Evolutionary conservation across 179 eudicot species (phyloP).

Genomic region (Nepenthes alata): DNA sequence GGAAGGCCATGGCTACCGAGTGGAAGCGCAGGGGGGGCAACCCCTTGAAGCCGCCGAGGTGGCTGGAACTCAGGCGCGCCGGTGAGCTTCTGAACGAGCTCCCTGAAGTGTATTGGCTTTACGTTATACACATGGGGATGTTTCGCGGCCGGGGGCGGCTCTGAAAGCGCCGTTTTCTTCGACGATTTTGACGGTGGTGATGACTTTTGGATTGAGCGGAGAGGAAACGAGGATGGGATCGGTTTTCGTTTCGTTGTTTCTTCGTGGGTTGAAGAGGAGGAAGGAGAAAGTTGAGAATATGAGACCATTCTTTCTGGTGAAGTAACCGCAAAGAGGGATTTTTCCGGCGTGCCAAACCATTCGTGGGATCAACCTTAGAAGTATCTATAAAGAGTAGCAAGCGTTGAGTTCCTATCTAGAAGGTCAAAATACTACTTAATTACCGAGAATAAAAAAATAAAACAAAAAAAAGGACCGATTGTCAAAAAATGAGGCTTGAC

Average conservation of each 20-base stretch:
- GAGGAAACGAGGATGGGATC: slow-evolving; percentile 1
- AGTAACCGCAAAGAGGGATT: too few species aligned
- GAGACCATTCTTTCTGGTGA: too few species aligned
- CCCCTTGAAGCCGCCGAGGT: slow-evolving; percentile 25
- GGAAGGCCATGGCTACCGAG: slow-evolving; percentile 4
- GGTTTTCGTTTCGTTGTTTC: background rate
- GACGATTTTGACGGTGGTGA: slow-evolving; percentile 13
- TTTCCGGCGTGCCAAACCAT: too few species aligned
- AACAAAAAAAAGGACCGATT: too few species aligned
- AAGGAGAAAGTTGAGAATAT: too few species aligned
- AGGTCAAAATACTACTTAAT: too few species aligned
- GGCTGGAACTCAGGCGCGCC: slow-evolving; percentile 15
- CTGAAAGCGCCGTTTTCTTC: slow-evolving; percentile 8
- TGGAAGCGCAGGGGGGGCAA: slow-evolving; percentile 42
- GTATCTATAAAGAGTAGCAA: too few species aligned
- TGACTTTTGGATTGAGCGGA: slow-evolving; percentile 22
- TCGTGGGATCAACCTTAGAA: too few species aligned
- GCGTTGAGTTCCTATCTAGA: too few species aligned
- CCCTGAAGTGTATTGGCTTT: slow-evolving; percentile 13
- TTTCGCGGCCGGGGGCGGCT: slow-evolving; percentile 22
- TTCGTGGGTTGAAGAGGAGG: background rate
- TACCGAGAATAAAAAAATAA: too few species aligned
- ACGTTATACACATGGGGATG: slow-evolving; percentile 21
- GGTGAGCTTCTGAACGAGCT: slow-evolving; percentile 56
- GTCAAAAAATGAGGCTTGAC: too few species aligned